These are phyloP conservation scores for Candida multigemmis DNA, from an alignment of 805 yeast species.

Conservation along the genomic window DNA sequence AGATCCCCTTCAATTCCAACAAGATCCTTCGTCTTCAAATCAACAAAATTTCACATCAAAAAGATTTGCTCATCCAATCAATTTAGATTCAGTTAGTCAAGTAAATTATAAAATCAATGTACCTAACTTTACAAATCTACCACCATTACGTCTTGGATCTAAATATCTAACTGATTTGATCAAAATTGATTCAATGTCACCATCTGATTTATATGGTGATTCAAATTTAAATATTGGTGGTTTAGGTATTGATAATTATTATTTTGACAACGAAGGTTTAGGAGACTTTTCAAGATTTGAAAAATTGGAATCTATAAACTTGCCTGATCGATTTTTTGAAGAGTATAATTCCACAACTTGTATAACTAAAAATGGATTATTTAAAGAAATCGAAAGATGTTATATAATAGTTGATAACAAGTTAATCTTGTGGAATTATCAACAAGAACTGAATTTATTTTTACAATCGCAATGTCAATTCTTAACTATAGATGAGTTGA, in stretches of 20 bases:
- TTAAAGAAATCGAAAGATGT: constrained; percentile 70
- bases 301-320: constrained; percentile 53
- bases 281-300: constrained; percentile 69
- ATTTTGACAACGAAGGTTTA: constrained; percentile 37
- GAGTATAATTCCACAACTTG: constrained; percentile 62
- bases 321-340: constrained; percentile 75
- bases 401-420: constrained; percentile 84
- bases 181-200: constrained; percentile 51
- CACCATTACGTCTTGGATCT: constrained; percentile 51
- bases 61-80: constrained; percentile 24
- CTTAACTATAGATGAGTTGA: constrained; percentile 73
- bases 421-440: constrained; percentile 78
- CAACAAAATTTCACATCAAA: constrained; percentile 15
- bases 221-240: constrained; percentile 41
- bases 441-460: constrained; percentile 40
- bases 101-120: constrained; percentile 35
- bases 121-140: constrained; percentile 41
- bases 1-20: constrained; percentile 22
- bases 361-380: constrained; percentile 71
- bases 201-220: constrained; percentile 43
- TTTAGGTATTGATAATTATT: constrained; percentile 55
- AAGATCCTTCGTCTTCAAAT: constrained; percentile 8
- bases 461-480: constrained; percentile 44
- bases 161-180: constrained; percentile 54
- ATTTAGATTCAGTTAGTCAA: constrained; percentile 26